Base-by-base conservation (phyloP, 2,329 filamentous ascomycete species). In the Pseudogymnoascus sp. region DNA sequence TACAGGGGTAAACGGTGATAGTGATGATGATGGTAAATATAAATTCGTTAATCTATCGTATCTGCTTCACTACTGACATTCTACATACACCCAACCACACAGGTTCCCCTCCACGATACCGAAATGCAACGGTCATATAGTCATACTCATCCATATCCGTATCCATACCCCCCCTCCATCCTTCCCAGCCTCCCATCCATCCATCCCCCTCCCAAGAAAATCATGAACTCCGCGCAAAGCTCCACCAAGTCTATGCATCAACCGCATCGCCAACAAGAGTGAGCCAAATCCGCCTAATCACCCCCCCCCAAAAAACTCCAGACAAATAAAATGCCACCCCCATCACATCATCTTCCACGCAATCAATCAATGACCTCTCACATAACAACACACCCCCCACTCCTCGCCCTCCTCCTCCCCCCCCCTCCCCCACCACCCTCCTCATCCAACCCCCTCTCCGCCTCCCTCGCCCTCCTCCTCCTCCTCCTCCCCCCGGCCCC, bases 391-490 rank as follows among this genome's bases (percentile, higher is more conserved):
- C 87, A 90, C 67, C 85, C 75, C 62, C 85, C 80, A 39, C 87
- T 90, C 69, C 87, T 81, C 14, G 87, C 87, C 64, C 85, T 81
- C 65, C 86, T 81, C 39, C 86, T 81, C 25, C 83, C 25, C 83
- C 79, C 31, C 69, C 25, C 83, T 79, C 31, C 69, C 70, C 60
- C 31, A 11, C 31, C 31, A 1, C 31, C 79, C 21, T 77, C 79
- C 6, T 79, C 77, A n/a, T 76, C 68, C 4, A 78, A 85, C 11
- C 84, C 88, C 51, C 90, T 90, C 68, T 92, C 90, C 73, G 92
- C 92, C 74, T 96, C 91, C 57, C 93, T 83, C 1, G 91, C 91
- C 65, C 93, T 82, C 61, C 92, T 83, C 67, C 92, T 81, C 65
- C 93, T 80, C 62, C 92, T 81, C 63, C 92, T 1, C 88, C 91